Base-by-base conservation (phyloP, 2,329 filamentous ascomycete genomes). In the Zasmidium citrigriseum region DNA sequence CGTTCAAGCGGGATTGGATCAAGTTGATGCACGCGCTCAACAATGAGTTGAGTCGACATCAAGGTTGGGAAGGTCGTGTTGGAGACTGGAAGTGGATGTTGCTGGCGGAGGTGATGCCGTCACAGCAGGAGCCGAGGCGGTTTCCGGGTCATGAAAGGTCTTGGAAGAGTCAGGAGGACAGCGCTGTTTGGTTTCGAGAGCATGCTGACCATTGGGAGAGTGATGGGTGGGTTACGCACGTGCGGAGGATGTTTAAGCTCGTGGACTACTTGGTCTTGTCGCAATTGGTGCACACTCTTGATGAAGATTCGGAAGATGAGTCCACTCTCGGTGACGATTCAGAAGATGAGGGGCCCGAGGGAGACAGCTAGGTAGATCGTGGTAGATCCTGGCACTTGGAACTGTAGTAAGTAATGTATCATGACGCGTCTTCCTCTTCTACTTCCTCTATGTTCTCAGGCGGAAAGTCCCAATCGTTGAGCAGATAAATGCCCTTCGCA, bases 391-490 rank as follows among this genome's bases (percentile, higher is more conserved):
- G n/a, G n/a, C n/a, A n/a, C 5, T 41, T 9, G 16, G 34, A 41
- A 9, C 14, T 4, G 5, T 4, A 11, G 18, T n/a, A 41, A n/a
- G 34, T n/a, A 41, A 10, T 9, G 34, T 41, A 41, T 41, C 34
- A 41, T 9, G 34, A 11, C 18, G 14, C 34, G 4, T 41, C 7
- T 41, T 50, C 46, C 4, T 58, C 53, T 12, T 44, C 55, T 21
- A 29, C 25, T 27, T 47, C 55, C 10, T 52, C 49, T 48, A 41
- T 48, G 34, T 53, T 46, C 46, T 57, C 58, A 4, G 21, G 16
- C 16, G 59, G 62, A 54, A 61, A 64, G 23, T 66, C 64, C 56
- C 56, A 59, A n/a, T 63, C 61, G 41, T 50, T 34, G 16, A 64
- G 25, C 56, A 48, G 25, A 27, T 61, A 65, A 9, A 63, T 45